Conservation (phyloP, 2,329 filamentous ascomycete species). For the Pezicula carpinea region DNA sequence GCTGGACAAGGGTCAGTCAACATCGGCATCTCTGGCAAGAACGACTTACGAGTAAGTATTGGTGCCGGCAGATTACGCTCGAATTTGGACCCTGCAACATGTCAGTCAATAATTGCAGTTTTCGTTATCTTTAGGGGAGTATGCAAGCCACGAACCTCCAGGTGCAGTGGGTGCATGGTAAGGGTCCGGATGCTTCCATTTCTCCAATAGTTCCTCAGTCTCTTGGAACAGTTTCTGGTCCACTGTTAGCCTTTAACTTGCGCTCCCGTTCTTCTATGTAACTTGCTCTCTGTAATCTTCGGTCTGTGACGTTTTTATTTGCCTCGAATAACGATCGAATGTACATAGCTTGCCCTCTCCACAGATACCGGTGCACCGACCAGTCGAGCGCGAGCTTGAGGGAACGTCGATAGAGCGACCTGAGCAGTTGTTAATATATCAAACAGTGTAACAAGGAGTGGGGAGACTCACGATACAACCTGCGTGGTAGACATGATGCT, state of each 20-base stretch:
- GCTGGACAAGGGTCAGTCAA: slow-evolving; percentile 12
- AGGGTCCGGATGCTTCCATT: slow-evolving; percentile 97
- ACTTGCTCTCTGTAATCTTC: slow-evolving; percentile 70
- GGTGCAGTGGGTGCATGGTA: slow-evolving; percentile 87
- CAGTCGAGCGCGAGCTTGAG: slow-evolving; percentile 93
- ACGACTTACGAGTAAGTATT: slow-evolving; percentile 70
- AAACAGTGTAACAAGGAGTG: background rate
- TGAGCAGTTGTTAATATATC: slow-evolving; percentile 26
- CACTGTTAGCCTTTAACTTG: slow-evolving; percentile 7
- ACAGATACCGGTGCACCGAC: slow-evolving; percentile 87
- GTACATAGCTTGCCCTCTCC: slow-evolving; percentile 94
- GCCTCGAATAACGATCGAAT: slow-evolving; percentile 94
- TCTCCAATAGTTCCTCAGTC: slow-evolving; percentile 81
- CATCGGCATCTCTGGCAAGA: no score
- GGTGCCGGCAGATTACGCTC: slow-evolving; percentile 86
- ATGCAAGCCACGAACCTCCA: slow-evolving; percentile 61
- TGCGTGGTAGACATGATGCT: slow-evolving; percentile 30
- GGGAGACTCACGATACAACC: slow-evolving; percentile 26
- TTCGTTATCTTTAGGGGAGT: background rate
- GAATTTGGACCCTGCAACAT: slow-evolving; percentile 76
- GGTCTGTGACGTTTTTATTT: slow-evolving; percentile 79
- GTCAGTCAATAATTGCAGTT: slow-evolving; percentile 5
- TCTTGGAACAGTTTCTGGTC: slow-evolving; percentile 74
- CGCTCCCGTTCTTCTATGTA: background rate
- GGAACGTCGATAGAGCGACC: slow-evolving; percentile 83